phyloP scores from a whole-genome alignment of 257 asterid species.

The Galeopsis tetrahit region DNA sequence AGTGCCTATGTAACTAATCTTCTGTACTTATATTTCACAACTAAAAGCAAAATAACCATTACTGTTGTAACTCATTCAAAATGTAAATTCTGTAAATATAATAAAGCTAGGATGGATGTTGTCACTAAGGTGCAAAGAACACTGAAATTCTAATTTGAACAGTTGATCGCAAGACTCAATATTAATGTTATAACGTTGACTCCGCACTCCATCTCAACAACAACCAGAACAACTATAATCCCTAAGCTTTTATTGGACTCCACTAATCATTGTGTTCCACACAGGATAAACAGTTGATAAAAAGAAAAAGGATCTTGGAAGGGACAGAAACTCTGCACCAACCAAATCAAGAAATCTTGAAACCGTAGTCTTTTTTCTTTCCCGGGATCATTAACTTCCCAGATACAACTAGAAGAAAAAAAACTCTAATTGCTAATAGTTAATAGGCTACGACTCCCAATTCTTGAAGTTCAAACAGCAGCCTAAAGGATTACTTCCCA shows the following conservation, averaged over 20 bases:
- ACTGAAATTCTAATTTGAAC: constrained; percentile 2
- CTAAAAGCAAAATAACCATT: not conserved
- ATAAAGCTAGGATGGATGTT: not conserved
- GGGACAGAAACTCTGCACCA: not conserved
- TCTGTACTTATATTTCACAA: not conserved
- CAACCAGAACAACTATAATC: not conserved
- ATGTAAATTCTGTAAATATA: constrained; percentile 3
- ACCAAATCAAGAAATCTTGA: not conserved
- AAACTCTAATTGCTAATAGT: not conserved
- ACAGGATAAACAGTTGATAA: not conserved
- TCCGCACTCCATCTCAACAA: not conserved
- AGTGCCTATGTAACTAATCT: constrained; percentile 21
- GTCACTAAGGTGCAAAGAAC: constrained; percentile 1
- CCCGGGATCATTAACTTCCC: not conserved
- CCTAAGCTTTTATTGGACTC: not conserved
- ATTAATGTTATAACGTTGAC: constrained; percentile 15
- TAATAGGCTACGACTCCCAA: constrained; percentile 13
- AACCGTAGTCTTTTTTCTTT: not conserved
- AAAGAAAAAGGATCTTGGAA: not conserved
- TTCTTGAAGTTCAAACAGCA: constrained; percentile 31
- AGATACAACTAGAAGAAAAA: not conserved
- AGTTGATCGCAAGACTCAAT: not conserved
- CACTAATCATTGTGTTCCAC: not conserved
- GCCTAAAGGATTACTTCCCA: constrained; percentile 9
- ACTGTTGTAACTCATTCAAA: constrained; percentile 11